Evolutionary conservation across 306 rosid species (phyloP).

Genomic region (Morella rubra): DNA sequence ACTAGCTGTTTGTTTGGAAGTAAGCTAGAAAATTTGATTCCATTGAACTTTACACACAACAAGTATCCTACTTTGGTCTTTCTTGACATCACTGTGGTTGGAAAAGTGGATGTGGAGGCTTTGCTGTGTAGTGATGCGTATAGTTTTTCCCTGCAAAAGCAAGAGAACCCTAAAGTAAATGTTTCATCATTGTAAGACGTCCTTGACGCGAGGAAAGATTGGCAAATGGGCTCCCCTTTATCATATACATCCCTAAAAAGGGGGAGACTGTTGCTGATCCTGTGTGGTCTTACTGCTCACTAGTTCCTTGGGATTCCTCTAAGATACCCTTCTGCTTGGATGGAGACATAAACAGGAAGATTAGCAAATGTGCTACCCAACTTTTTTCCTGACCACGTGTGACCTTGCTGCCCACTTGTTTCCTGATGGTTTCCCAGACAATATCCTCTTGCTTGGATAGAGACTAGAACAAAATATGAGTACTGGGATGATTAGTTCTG

Average conservation of each 20-base stretch:
- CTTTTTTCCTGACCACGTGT: too few species aligned
- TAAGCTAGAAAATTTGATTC: not conserved
- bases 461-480: not conserved
- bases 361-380: too few species aligned
- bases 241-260: not conserved
- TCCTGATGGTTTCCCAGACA: too few species aligned
- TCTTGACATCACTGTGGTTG: not conserved
- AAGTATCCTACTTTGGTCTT: not conserved
- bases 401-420: too few species aligned
- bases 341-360: not conserved
- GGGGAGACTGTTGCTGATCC: not conserved
- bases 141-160: not conserved
- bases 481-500: not conserved
- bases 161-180: not conserved
- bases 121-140: not conserved
- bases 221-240: not conserved
- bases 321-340: not conserved
- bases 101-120: not conserved
- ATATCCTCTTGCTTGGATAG: not conserved
- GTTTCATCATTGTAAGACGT: not conserved
- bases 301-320: not conserved
- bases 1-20: not conserved
- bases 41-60: not conserved
- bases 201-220: not conserved
- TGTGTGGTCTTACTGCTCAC: not conserved